Percentiles rank a stretch among this genome's conserved stretches.
Conservation (phyloP, 139 green algal species). For the Monoraphidium neglectum region DNA sequence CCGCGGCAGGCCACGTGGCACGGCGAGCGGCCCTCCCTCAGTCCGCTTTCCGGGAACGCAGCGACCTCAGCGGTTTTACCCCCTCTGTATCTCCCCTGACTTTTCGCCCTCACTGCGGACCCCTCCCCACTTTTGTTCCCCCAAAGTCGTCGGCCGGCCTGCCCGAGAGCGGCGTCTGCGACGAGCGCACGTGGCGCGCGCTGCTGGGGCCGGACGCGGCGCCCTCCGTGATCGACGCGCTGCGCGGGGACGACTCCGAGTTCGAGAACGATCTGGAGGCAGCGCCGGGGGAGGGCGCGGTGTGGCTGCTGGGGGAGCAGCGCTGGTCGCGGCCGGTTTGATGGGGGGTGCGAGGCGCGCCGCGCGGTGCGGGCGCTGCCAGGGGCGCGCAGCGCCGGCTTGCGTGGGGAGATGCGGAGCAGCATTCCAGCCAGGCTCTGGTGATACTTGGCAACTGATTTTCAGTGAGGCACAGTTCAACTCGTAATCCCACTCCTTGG, state of each 20-base stretch:
- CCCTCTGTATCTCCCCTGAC: neutral
- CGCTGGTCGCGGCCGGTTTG: conserved; percentile 52
- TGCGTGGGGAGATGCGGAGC: too few species aligned
- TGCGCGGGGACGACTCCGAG: conserved; percentile 33
- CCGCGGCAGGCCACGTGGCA: too few species aligned
- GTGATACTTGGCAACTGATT: too few species aligned
- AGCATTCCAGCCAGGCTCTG: too few species aligned
- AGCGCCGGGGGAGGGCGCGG: conserved; percentile 14
- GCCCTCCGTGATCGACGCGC: conserved; percentile 45
- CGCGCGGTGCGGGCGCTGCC: too few species aligned
- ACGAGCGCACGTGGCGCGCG: conserved; percentile 62
- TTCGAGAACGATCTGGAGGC: conserved; percentile 59
- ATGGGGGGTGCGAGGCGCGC: too few species aligned
- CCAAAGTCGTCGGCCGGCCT: conserved; percentile 62
- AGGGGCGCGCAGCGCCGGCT: too few species aligned
- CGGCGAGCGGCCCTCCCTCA: too few species aligned
- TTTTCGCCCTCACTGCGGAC: too few species aligned
- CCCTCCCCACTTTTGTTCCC: too few species aligned
- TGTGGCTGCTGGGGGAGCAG: conserved; percentile 84
- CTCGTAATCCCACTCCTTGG: too few species aligned
- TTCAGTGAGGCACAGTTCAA: too few species aligned
- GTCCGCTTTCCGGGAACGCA: neutral
- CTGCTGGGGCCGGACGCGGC: conserved; percentile 60
- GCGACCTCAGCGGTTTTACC: neutral
- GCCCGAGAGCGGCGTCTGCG: conserved; percentile 69